Base-by-base conservation (phyloP, 2,329 filamentous ascomycete genomes). In the Rhynchosporium graminicola region DNA sequence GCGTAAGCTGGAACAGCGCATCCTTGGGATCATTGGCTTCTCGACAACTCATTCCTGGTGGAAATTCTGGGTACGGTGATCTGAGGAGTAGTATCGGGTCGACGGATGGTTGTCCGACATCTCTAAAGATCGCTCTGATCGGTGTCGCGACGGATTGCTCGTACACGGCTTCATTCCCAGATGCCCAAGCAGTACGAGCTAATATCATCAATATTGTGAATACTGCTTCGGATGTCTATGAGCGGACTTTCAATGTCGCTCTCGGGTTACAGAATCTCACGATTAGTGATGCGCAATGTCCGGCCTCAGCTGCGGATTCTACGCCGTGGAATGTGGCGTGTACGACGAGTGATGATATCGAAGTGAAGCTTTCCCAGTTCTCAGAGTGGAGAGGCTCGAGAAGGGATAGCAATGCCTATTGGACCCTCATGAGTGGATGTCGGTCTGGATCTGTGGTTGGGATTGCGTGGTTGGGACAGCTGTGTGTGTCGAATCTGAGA, bases 111-210 rank as follows among this genome's bases (percentile, higher is more conserved):
- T 98, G 94, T 74, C 93, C 94, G 5, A 87, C 82, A 0, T 92
- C 91, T 6, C 86, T 91, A 68, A 94, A 90, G 75, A 91, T 98
- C 12, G 94, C 94, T 0, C 81, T 97, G 48, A 84, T 98, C 29
- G 94, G 94, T 29, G 87, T 97, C 40, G 93, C 92, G 8, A 93
- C 91, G 0, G 94, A 98, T 75, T 98, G 94, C 79, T 89, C 85
- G 8, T 97, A 97, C 74, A 91, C 87, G 48, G 80, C 79, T 3
- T 80, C 82, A 2, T 95, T 97, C 74, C 82, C 86, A 63, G 82
- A 80, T 31, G 82, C 82, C 56, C 80, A 84, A 52, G 79, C 83
- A 15, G 82, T 89, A 26, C 83, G 87, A 59, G 75, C 83, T 65
- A 93, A 93, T 74, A 83, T 97, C 65, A 91, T 97, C 69, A 80